phyloP scores from a whole-genome alignment of 1,284 basidiomycete species.

The Polyporus tsugae region DNA sequence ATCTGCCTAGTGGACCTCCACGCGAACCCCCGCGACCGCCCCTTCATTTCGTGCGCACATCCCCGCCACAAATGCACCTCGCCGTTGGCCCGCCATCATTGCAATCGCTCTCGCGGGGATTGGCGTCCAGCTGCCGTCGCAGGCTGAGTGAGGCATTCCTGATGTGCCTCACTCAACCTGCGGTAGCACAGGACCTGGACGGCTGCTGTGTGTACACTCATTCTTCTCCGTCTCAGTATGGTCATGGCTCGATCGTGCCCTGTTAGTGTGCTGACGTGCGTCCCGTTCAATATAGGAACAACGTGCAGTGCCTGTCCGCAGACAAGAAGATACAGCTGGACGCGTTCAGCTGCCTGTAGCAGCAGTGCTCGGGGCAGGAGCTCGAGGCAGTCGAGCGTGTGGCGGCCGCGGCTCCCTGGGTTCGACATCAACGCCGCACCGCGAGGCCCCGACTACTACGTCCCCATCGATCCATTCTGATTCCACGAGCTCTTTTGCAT shows the following conservation, averaged over 20 bases:
- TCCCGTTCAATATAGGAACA: no score
- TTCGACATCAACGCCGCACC: neutral
- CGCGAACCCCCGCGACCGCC: no score
- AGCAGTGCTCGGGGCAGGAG: slow-evolving; percentile 6
- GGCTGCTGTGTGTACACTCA: slow-evolving; percentile 4
- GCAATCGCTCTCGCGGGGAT: neutral
- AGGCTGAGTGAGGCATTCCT: no score
- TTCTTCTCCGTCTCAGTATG: neutral
- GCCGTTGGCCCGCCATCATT: neutral
- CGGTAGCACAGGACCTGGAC: neutral
- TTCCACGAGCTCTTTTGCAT: neutral
- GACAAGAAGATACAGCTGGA: slow-evolving; percentile 11
- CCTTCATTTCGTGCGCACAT: no score
- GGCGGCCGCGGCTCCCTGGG: neutral
- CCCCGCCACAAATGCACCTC: neutral
- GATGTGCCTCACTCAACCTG: neutral
- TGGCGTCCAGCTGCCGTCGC: neutral
- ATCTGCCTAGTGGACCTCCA: no score
- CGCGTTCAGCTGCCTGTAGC: neutral
- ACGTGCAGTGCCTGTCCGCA: slow-evolving; percentile 8
- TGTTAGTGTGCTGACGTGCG: neutral
- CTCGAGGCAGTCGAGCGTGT: neutral
- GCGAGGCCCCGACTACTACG: no score
- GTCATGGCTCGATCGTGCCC: no score
- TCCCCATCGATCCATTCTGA: neutral